phyloP scores from a whole-genome alignment of 2,329 filamentous ascomycete species.

The Epichloe bromicola region DNA sequence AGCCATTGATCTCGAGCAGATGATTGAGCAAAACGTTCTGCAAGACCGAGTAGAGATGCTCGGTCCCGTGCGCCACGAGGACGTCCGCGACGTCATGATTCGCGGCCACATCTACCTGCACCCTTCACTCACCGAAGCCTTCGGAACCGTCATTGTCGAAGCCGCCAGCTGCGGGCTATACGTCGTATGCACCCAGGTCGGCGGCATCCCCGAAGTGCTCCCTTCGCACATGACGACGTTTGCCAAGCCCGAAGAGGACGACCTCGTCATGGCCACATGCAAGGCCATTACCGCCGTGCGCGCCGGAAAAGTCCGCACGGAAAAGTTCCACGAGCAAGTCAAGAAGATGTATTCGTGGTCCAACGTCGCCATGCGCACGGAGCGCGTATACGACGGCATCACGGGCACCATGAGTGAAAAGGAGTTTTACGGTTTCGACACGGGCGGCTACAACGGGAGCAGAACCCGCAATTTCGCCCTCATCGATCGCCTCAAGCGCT shows the following conservation, averaged over 20 bases:
- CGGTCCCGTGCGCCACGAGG: slow-evolving; percentile 84
- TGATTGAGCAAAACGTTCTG: slow-evolving; percentile 87
- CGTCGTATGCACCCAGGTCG: slow-evolving; percentile 91
- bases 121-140: slow-evolving; percentile 88
- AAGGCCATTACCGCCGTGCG: slow-evolving; percentile 79
- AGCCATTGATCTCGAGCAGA: slow-evolving; percentile 94
- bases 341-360: slow-evolving; percentile 99
- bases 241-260: slow-evolving; percentile 91
- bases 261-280: slow-evolving; percentile 78
- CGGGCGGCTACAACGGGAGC: slow-evolving; percentile 54
- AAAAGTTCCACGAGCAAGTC: slow-evolving; percentile 92
- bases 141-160: slow-evolving; percentile 95
- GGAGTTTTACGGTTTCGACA: slow-evolving; percentile 77
- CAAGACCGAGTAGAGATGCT: slow-evolving; percentile 91
- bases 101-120: slow-evolving; percentile 93
- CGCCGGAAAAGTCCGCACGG: slow-evolving; percentile 76
- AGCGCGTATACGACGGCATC: slow-evolving; percentile 90
- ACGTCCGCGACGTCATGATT: slow-evolving; percentile 95
- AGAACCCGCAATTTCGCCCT: slow-evolving; percentile 77
- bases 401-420: slow-evolving; percentile 72
- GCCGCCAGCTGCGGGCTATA: slow-evolving; percentile 92
- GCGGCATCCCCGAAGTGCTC: slow-evolving; percentile 91
- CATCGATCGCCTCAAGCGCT: slow-evolving; percentile 88
- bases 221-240: slow-evolving; percentile 96
- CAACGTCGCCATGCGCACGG: slow-evolving; percentile 84